Base-by-base conservation (phyloP, 129 eudicot genomes). In the Ambrosia trifida region DNA sequence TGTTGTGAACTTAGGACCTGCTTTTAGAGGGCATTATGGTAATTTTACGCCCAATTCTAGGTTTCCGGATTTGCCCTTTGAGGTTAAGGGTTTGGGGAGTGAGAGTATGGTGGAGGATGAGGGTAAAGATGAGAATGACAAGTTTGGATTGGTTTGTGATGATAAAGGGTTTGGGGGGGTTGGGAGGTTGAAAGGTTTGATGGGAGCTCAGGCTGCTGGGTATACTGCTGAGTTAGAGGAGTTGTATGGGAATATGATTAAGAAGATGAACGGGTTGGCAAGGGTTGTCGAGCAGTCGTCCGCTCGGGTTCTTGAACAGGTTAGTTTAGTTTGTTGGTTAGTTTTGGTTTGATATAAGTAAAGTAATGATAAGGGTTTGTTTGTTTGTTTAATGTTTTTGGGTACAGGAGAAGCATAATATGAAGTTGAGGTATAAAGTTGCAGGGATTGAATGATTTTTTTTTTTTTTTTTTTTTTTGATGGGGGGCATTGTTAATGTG, bases 261-360 rank as follows among this genome's bases (percentile, higher is more conserved):
- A 68, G 45, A 95, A 87, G 78, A 81, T 95, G 17, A 80, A 87
- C 32, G 72, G 74, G 0, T 68, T 95, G 83, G 83, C 91, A 14
- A 83, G 77, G 81, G 66, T 76, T 69, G 97, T 90, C 66, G 99
- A 95, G 76, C 74, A 74, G 40, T 82, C 90, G 3, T 84, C 91
- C n/a, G 87, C 87, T 60, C 82, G 74, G 81, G 93, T 94, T 73
- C 82, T 85, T 36, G 91, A 90, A 73, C 92, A 85, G 99, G 97
- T 94, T 67, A 69, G 68, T 59, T 7, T 13, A n/a, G 28, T 24
- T 47, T 19, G 64, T 61, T 7, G 3, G 41, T 4, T 11, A 12
- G 19, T 43, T 69, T 65, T 8, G 13, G 10, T 45, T n/a, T 28
- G 41, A 2, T 24, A 24, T 24, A 19, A 0, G 7, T 67, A 5